Percentiles rank a stretch among this genome's conserved stretches.
Conservation (phyloP, 345 rosid species). For the Aurinia saxatilis region DNA sequence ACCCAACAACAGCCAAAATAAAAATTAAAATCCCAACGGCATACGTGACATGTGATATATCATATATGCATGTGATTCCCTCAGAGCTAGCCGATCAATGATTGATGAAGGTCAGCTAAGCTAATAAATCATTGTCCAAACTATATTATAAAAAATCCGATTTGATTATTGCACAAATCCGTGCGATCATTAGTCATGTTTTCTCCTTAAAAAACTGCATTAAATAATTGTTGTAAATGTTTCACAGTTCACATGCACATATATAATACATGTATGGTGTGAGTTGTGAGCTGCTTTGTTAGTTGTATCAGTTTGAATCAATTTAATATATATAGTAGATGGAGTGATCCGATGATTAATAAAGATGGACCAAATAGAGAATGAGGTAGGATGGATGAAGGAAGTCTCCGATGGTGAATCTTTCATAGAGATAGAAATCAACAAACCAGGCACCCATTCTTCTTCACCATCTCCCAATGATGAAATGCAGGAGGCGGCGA, state of each 20-base stretch:
- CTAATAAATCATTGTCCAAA: too few species aligned
- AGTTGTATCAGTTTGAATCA: too few species aligned
- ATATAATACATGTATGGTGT: constrained; percentile 3
- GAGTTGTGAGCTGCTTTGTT: constrained; percentile 13
- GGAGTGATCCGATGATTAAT: background rate
- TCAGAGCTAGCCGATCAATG: too few species aligned
- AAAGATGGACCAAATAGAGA: constrained; percentile 8
- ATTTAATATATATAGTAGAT: background rate
- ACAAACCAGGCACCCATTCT: background rate
- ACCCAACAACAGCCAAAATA: too few species aligned
- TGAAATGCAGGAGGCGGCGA: background rate
- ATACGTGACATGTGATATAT: too few species aligned
- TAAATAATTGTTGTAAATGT: background rate
- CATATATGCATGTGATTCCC: too few species aligned
- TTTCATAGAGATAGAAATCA: constrained; percentile 20
- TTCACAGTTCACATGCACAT: too few species aligned
- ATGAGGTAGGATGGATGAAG: too few species aligned
- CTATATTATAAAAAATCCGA: too few species aligned
- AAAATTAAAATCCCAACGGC: too few species aligned
- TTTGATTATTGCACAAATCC: too few species aligned
- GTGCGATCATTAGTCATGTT: background rate
- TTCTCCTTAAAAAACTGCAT: background rate
- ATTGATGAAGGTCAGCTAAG: too few species aligned
- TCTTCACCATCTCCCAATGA: background rate
- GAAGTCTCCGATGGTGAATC: constrained; percentile 7